These are phyloP conservation scores for Arbutus unedo DNA, from an alignment of 148 eudicot genomes.

Conservation along the genomic window DNA sequence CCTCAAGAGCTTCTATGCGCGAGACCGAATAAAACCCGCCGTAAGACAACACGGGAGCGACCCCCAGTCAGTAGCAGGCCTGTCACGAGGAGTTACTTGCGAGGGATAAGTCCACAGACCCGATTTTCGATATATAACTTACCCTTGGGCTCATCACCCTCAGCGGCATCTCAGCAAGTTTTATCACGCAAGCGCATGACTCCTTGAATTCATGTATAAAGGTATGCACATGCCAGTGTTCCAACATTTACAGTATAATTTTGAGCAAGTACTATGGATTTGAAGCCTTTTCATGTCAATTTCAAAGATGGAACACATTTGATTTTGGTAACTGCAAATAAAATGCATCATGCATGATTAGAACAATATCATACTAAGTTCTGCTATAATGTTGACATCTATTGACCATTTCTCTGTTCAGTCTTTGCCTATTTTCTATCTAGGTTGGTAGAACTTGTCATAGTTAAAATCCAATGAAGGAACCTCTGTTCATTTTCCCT, in stretches of 20 bases:
- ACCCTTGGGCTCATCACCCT: neutral
- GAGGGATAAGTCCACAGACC: neutral
- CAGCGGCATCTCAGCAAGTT: neutral
- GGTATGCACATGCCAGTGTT: neutral
- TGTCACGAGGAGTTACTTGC: neutral
- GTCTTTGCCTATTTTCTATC: neutral
- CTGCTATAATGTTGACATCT: neutral
- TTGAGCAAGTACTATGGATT: neutral
- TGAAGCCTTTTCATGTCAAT: neutral
- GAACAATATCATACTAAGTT: neutral
- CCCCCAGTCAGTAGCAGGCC: neutral
- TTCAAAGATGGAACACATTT: neutral
- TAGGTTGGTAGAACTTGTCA: neutral
- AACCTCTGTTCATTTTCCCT: too few relatives aligned
- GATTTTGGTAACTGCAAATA: neutral
- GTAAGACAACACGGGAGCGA: neutral
- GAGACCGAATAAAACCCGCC: neutral
- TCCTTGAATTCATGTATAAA: neutral
- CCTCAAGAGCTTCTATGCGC: slow-evolving; percentile 1
- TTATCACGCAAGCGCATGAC: neutral
- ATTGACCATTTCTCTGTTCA: neutral
- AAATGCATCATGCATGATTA: neutral
- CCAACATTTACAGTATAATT: neutral
- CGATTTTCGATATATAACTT: neutral
- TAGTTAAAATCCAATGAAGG: neutral